phyloP scores from a whole-genome alignment of 1,139 yeast species.

The Suhomyces kunorum region DNA sequence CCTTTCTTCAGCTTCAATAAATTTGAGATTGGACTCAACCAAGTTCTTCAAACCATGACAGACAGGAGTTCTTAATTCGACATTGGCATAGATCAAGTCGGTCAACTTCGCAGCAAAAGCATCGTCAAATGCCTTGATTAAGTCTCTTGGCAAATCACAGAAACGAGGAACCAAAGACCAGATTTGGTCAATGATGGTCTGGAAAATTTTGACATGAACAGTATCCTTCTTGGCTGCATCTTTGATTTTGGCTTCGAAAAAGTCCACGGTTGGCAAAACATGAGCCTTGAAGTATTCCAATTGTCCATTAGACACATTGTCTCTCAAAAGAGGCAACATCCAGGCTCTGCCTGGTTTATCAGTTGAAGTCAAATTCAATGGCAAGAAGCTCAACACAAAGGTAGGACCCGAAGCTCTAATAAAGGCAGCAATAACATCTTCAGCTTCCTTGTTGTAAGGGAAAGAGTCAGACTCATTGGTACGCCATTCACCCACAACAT shows the following conservation, averaged over 20 bases:
- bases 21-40: slow-evolving; percentile 74
- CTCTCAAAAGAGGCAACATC: slow-evolving; percentile 91
- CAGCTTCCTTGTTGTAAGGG: slow-evolving; percentile 77
- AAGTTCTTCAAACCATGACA: slow-evolving; percentile 79
- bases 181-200: slow-evolving; percentile 83
- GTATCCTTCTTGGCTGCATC: slow-evolving; percentile 52
- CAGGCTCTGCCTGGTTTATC: slow-evolving; percentile 82
- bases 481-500: slow-evolving; percentile 83
- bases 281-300: slow-evolving; percentile 62
- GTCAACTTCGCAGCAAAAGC: slow-evolving; percentile 77
- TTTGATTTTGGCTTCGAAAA: slow-evolving; percentile 52
- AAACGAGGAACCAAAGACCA: slow-evolving; percentile 92
- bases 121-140: slow-evolving; percentile 62
- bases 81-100: slow-evolving; percentile 71
- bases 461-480: slow-evolving; percentile 69
- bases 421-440: slow-evolving; percentile 75
- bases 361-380: slow-evolving; percentile 60
- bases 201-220: slow-evolving; percentile 70
- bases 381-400: slow-evolving; percentile 68
- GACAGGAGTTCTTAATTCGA: slow-evolving; percentile 71
- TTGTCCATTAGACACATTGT: slow-evolving; percentile 72
- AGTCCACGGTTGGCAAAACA: slow-evolving; percentile 67
- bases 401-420: slow-evolving; percentile 85
- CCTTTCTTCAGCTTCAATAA: slow-evolving; percentile 57
- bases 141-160: slow-evolving; percentile 82